phyloP scores from a whole-genome alignment of 1,139 yeast genomes.

The Sugiyamaella pinicola region DNA sequence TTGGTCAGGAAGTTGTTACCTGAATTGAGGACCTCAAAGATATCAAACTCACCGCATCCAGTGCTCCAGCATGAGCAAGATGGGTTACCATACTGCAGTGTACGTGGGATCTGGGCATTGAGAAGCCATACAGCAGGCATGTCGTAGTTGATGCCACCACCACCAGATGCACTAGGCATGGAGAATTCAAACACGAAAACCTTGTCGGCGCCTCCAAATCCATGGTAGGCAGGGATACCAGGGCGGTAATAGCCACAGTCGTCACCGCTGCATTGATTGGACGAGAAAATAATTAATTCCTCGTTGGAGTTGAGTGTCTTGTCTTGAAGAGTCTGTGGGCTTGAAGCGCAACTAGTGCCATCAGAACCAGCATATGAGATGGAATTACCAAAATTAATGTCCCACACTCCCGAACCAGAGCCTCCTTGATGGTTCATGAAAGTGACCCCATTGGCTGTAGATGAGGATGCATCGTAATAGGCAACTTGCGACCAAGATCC shows the following conservation, averaged over 20 bases:
- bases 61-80: constrained; percentile 92
- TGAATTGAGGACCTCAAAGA: constrained; percentile 76
- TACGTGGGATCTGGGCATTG: constrained; percentile 93
- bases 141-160: constrained; percentile 57
- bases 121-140: constrained; percentile 98
- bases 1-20: constrained; percentile 76
- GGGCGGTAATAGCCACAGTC: constrained; percentile 88
- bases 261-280: constrained; percentile 56
- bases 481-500: constrained; percentile 73
- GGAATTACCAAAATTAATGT: constrained; percentile 83
- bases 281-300: constrained; percentile 79
- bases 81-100: constrained; percentile 79
- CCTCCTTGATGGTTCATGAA: constrained; percentile 78
- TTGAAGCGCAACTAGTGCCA: constrained; percentile 66
- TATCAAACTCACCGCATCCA: constrained; percentile 96
- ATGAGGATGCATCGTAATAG: constrained; percentile 62
- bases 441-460: constrained; percentile 66
- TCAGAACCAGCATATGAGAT: constrained; percentile 76
- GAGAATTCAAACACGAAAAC: constrained; percentile 86
- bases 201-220: constrained; percentile 69
- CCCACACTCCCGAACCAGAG: constrained; percentile 83
- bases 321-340: constrained; percentile 63
- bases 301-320: constrained; percentile 68
- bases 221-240: constrained; percentile 90
- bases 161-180: constrained; percentile 64